Evolutionary conservation across 2,329 filamentous ascomycete genomes (phyloP), one percentile per base, ranked within the genome.

Genomic region (Talaromyces sp.): DNA sequence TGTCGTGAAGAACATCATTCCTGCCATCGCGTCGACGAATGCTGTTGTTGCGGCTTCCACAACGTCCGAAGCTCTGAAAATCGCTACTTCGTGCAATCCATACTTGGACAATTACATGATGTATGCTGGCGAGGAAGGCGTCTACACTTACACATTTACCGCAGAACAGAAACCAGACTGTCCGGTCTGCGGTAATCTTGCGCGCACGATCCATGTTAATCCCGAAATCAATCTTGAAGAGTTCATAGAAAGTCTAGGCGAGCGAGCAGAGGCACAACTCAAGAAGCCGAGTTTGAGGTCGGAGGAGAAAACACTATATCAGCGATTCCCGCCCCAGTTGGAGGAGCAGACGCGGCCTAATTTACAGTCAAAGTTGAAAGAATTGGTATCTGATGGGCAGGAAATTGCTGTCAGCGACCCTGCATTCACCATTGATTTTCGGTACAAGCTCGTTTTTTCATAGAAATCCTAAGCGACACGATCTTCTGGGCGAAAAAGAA

Each of bases 1-100:
- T 62, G 96, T 98, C 2, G 92, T 99, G 70, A 99, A 99, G 79
- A 99, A 99, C 77, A 99, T 99, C 76, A 99, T 99, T 65, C 95
- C 95, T 0, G 96, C 95, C 31, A 99, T 99, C 71, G 95, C 95
- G 18, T 96, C 92, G 1, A 99, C 95, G 6, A 99, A 99, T 74
- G 93, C 95, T 63, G 95, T 99, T 69, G 90, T 99, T 67, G 95
- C 95, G 1, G 95, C 93, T 1, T 89, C 91, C 59, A 98, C 93
- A 77, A 98, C 95, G 77, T 98, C 96, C 68, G 95, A 99, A 77
- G 93, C 93, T 1, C 87, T 98, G 79, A 99, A 99, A 79, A 91
- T 99, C 66, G 90, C 89, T 46, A 96, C 91, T 14, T 86, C 84
- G 56, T 86, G 88, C 40, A 95, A 93, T 35, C 92, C 93, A 0